Base-by-base conservation (phyloP, 1,284 basidiomycete species). In the Psilocybe mexicana region DNA sequence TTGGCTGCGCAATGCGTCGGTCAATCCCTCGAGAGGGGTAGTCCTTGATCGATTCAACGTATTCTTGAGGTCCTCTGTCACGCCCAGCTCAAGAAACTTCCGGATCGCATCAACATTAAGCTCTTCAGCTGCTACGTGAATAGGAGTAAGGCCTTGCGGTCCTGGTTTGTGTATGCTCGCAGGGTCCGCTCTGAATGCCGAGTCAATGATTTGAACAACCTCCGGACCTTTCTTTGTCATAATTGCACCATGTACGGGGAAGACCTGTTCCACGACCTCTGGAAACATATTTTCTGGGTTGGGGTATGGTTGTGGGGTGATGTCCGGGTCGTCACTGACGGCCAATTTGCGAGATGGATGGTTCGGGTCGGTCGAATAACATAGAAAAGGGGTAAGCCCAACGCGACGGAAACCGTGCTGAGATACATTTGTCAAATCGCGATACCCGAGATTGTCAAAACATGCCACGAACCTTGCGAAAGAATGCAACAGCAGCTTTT, bases 341-440 rank as follows among this genome's bases (percentile, higher is more conserved):
- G 64, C 42, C 18, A 70, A 47, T 3, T 45, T 33, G 42, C 61
- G 67, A 11, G 69, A 72, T 12, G 69, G 66, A 48, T 70, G 69
- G 5, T 51, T 25, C 6, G 59, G 57, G 38, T 68, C 52, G 2
- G 64, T 55, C 3, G 67, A 69, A 51, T 65, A 70, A 1, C 62
- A 67, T 26, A 72, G 62, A 60, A 68, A 68, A 8, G 35, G 12
- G 2, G 69, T 72, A 28, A 65, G 65, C 14, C 68, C 69, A 18
- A 71, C 51, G 33, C 68, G 66, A 36, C 68, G 66, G 49, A 72
- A 72, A 35, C 64, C 42, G 36, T 66, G 66, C 67, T 69, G 30
- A 33, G 30, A 33, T 33, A 33, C 8, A 33, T 33, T 4, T 33
- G 30, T 4, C 8, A 33, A 33, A 33, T 6, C 5, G 30, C 4